These are phyloP conservation scores for Claviceps sp. DNA, from an alignment of 2,329 filamentous ascomycete species.

Conservation along the genomic window DNA sequence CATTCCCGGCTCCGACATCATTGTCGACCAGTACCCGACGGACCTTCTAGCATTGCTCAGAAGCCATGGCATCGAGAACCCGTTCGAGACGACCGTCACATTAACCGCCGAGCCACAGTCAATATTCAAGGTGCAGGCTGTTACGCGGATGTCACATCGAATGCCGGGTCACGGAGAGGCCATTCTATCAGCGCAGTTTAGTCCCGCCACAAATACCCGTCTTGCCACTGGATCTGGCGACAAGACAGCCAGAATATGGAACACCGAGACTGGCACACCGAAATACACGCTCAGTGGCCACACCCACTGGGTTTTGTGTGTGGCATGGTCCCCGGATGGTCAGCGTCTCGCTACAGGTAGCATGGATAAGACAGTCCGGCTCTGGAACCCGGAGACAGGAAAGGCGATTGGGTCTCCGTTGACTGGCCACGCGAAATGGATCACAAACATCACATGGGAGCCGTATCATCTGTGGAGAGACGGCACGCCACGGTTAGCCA, in stretches of 20 bases:
- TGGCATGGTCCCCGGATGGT: conserved; percentile 78
- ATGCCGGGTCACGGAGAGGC: conserved; percentile 87
- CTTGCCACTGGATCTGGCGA: conserved; percentile 87
- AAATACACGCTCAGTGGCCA: conserved; percentile 78
- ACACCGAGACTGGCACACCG: conserved; percentile 85
- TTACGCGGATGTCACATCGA: conserved; percentile 76
- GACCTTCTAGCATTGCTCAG: conserved; percentile 41
- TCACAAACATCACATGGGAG: conserved; percentile 82
- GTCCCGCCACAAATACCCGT: conserved; percentile 59
- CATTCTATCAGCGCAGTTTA: conserved; percentile 78
- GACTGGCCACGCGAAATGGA: conserved; percentile 80
- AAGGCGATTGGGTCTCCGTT: conserved; percentile 51
- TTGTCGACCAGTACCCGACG: conserved; percentile 42
- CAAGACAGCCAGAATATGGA: conserved; percentile 83
- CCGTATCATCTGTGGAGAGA: conserved; percentile 73
- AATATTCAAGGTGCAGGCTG: conserved; percentile 83
- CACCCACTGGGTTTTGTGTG: conserved; percentile 77
- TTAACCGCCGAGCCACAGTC: conserved; percentile 66
- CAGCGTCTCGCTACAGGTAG: conserved; percentile 72
- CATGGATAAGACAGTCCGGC: conserved; percentile 81
- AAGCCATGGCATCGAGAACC: conserved; percentile 42
- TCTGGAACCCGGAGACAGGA: conserved; percentile 80
- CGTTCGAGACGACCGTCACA: conserved; percentile 41
- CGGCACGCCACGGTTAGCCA: conserved; percentile 68
- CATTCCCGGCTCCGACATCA: conserved; percentile 36